Evolutionary conservation across 805 yeast species (phyloP), one percentile per base, ranked within the genome.

Genomic region (Nakazawaea peltata): DNA sequence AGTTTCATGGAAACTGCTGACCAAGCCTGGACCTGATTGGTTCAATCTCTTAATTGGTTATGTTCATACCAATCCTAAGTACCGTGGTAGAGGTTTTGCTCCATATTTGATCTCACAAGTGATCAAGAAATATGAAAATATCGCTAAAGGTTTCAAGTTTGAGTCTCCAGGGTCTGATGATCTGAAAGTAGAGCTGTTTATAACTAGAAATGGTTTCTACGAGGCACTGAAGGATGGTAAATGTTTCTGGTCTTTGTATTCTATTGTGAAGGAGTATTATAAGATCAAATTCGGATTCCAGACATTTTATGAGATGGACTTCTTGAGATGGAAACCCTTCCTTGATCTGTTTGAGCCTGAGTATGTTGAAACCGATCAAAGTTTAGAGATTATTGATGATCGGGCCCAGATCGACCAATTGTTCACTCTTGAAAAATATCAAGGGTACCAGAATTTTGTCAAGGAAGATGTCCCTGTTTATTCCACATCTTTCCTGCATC

Each of bases 71-170:
- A 14, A 30, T 17, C 18, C 16, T 16, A 15, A 30, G 6, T 35
- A 30, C 19, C n/a, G 39, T 9, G 26, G 26, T 16, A 19, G 12
- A 16, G 39, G 39, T 10, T 19, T 35, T 12, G 27, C 15, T 30
- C 8, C 4, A 5, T 30, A 30, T 14, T 30, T 35, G n/a, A 24
- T 35, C 5, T 8, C 8, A 12, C 30, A 29, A 16, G 30, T 27
- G n/a, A 30, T 35, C 12, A 24, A 35, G 13, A 35, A 35, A 14
- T 30, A 30, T 22, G 34, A 35, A n/a, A n/a, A n/a, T n/a, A n/a
- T n/a, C n/a, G n/a, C n/a, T n/a, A n/a, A n/a, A n/a, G n/a, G n/a
- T n/a, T n/a, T n/a, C n/a, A n/a, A n/a, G n/a, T n/a, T n/a, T n/a
- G n/a, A n/a, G n/a, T n/a, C n/a, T n/a, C n/a, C n/a, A n/a, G n/a